phyloP scores from a whole-genome alignment of 306 rosid genomes.

The Rosa rugosa region DNA sequence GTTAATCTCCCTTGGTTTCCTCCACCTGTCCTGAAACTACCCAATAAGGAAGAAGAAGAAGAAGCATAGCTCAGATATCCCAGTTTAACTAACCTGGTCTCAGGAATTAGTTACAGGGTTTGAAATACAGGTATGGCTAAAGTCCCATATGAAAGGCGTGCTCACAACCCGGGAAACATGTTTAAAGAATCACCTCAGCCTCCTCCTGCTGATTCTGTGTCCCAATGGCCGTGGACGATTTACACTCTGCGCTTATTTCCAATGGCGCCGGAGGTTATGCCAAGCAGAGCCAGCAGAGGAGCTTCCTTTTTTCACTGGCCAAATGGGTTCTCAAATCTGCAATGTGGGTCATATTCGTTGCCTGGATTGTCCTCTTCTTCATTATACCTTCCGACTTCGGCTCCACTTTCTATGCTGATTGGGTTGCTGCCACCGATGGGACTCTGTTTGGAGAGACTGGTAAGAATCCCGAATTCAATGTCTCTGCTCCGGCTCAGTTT shows the following conservation, averaged over 20 bases:
- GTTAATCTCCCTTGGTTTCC: neutral
- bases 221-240: slow-evolving; percentile 2
- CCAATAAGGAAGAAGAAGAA: neutral
- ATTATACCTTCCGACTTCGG: slow-evolving; percentile 35
- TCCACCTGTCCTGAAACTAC: neutral
- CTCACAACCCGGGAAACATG: neutral
- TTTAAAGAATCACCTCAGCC: neutral
- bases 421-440: slow-evolving; percentile 27
- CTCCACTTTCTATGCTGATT: neutral
- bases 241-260: slow-evolving; percentile 3
- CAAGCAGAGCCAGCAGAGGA: neutral
- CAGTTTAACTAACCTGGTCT: neutral
- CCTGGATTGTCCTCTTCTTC: slow-evolving; percentile 48
- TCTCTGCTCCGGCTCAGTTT: neutral
- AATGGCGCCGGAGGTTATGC: slow-evolving; percentile 4
- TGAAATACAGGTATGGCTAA: slow-evolving; percentile 3
- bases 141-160: neutral
- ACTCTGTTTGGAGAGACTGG: slow-evolving; percentile 49
- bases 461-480: neutral
- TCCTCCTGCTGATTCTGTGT: neutral
- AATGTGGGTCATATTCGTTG: slow-evolving; percentile 44
- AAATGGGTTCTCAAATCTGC: slow-evolving; percentile 43
- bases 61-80: neutral
- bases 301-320: slow-evolving; percentile 23
- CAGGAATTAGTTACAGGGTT: neutral